Evolutionary conservation across 306 rosid genomes (phyloP).

Genomic region (Sicyos edulis): DNA sequence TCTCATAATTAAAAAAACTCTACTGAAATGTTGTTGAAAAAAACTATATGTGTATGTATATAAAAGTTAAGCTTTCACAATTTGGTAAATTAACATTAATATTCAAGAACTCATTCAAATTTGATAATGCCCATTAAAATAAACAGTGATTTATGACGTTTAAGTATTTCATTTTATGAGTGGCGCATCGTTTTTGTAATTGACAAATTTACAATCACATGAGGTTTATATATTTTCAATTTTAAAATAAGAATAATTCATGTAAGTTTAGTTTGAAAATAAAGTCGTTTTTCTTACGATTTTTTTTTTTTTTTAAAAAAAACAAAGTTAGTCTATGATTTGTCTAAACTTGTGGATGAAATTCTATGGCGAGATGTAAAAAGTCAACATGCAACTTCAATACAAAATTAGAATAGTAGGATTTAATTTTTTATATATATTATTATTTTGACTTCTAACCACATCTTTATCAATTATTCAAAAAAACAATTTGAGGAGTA

Average conservation of each 20-base stretch:
- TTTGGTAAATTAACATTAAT: too few relatives aligned
- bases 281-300: too few relatives aligned
- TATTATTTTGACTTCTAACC: not conserved
- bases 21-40: too few relatives aligned
- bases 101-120: too few relatives aligned
- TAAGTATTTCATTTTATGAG: not conserved
- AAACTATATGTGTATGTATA: too few relatives aligned
- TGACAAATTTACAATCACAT: not conserved
- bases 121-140: too few relatives aligned
- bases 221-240: too few relatives aligned
- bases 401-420: not conserved
- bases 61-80: too few relatives aligned
- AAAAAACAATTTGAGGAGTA: too few relatives aligned
- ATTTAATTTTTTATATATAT: not conserved
- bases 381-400: not conserved
- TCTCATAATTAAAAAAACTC: too few relatives aligned
- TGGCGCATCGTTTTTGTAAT: not conserved
- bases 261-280: not conserved
- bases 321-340: not conserved
- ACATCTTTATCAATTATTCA: not conserved
- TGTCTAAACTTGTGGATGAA: not conserved
- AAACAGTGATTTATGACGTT: not conserved
- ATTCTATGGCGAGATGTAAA: not conserved
- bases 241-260: not conserved
- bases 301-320: too few relatives aligned